phyloP scores from a whole-genome alignment of 768 basidiomycete species.

The Podaxis pistillaris region DNA sequence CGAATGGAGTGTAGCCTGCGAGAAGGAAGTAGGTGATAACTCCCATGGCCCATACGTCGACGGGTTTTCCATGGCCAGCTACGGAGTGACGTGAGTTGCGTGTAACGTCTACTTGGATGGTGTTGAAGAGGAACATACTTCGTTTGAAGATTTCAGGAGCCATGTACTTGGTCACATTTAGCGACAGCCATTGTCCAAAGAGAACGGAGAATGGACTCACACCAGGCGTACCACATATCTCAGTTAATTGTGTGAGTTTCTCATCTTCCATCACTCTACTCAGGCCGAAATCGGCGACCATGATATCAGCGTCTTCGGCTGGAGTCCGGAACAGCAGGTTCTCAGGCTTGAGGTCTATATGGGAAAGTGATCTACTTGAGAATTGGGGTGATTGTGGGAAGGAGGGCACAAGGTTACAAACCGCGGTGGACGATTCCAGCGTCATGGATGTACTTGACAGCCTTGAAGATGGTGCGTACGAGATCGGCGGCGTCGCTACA shows the following conservation, averaged over 20 bases:
- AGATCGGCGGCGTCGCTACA: constrained; percentile 85
- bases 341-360: constrained; percentile 90
- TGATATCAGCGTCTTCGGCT: constrained; percentile 89
- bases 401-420: constrained; percentile 24
- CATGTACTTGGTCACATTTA: constrained; percentile 61
- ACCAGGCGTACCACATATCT: constrained; percentile 94
- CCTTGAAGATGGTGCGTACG: constrained; percentile 80
- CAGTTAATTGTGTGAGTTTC: constrained; percentile 84
- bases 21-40: constrained; percentile 98
- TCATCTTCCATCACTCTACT: constrained; percentile 89
- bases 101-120: neutral
- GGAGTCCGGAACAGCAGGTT: constrained; percentile 92
- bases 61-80: constrained; percentile 93
- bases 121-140: constrained; percentile 41
- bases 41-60: constrained; percentile 97
- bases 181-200: constrained; percentile 2
- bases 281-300: constrained; percentile 97
- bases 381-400: neutral
- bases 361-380: neutral
- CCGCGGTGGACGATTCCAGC: constrained; percentile 92
- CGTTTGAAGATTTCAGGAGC: constrained; percentile 96
- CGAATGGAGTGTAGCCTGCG: constrained; percentile 92
- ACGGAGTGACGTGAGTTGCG: neutral
- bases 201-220: constrained; percentile 35
- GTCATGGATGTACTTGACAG: constrained; percentile 90